Evolutionary conservation across 148 eudicot species (phyloP).

Genomic region (Rhododendron mucronatum): DNA sequence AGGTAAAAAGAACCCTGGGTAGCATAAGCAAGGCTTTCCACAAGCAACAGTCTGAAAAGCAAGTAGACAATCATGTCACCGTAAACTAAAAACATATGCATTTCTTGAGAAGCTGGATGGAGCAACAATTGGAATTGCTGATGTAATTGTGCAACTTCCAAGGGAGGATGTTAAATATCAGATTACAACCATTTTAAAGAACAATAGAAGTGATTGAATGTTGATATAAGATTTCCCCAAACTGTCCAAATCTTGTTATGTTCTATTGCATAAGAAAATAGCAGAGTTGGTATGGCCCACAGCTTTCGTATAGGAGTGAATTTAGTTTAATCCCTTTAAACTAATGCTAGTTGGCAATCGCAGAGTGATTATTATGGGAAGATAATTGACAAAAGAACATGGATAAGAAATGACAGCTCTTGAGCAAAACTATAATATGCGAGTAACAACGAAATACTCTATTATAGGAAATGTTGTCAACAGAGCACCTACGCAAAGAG

Average conservation of each 20-base stretch:
- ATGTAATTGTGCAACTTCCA: neutral
- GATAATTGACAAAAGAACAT: neutral
- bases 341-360: neutral
- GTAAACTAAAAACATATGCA: neutral
- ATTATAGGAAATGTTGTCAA: neutral
- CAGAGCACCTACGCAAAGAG: neutral
- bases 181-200: neutral
- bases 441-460: neutral
- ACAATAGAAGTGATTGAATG: neutral
- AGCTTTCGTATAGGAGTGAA: neutral
- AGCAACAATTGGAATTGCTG: neutral
- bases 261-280: neutral
- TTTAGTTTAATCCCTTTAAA: neutral
- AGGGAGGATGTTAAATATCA: neutral
- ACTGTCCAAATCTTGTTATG: neutral
- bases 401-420: neutral
- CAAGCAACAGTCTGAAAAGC: slow-evolving; percentile 2
- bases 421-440: neutral
- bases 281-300: neutral
- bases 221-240: neutral
- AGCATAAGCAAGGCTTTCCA: neutral
- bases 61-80: neutral
- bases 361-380: neutral
- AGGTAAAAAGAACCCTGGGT: neutral
- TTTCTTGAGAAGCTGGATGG: neutral